Percentiles rank a stretch among this genome's conserved stretches.
These are phyloP conservation scores for Botryotinia convoluta DNA, from an alignment of 2,329 filamentous ascomycete species.

Conservation along the genomic window DNA sequence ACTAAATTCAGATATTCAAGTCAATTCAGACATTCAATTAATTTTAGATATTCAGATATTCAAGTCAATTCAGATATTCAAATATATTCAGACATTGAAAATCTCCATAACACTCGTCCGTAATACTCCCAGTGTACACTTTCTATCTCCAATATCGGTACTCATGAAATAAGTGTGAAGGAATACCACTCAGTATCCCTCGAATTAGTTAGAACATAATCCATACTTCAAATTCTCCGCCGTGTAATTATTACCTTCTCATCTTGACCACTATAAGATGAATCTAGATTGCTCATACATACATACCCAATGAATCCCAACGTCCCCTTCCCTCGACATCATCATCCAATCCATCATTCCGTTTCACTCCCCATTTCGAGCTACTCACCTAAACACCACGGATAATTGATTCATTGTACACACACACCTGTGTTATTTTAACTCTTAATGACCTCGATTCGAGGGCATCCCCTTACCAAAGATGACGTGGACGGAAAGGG, in stretches of 20 bases:
- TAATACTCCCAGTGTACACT: neutral
- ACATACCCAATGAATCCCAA: neutral
- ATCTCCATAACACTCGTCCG: neutral
- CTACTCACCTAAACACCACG: too few relatives aligned
- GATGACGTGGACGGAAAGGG: too few relatives aligned
- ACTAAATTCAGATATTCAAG: neutral
- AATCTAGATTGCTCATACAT: too few relatives aligned
- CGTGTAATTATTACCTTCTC: neutral
- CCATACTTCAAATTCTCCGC: neutral
- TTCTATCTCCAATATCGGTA: neutral
- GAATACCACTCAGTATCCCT: neutral
- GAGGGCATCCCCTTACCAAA: too few relatives aligned
- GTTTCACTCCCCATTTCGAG: too few relatives aligned
- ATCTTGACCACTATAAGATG: neutral
- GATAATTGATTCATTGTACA: too few relatives aligned
- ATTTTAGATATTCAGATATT: neutral
- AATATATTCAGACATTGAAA: neutral
- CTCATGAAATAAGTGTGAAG: too few relatives aligned
- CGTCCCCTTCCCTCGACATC: neutral
- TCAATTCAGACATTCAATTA: neutral
- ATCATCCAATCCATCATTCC: neutral
- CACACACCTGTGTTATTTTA: too few relatives aligned
- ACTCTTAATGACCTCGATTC: too few relatives aligned
- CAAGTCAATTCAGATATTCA: neutral
- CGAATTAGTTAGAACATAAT: neutral